phyloP scores from a whole-genome alignment of 169 alveolate genomes.

The Plasmodium knowlesi region DNA sequence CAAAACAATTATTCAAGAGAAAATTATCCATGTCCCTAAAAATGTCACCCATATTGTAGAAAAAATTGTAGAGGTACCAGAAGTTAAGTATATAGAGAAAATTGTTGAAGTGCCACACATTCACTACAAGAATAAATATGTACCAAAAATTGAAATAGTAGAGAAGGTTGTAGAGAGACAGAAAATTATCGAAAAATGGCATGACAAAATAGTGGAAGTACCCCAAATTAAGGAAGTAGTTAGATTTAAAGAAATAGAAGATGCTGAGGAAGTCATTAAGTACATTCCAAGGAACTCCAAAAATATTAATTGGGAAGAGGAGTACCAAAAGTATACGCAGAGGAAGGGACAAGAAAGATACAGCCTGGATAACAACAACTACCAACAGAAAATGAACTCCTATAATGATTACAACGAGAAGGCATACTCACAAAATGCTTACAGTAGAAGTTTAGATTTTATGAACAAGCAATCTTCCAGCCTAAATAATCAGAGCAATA shows the following conservation, averaged over 20 bases:
- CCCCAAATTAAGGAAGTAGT: slow-evolving; percentile 90
- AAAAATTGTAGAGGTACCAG: slow-evolving; percentile 90
- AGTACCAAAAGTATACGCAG: slow-evolving; percentile 68
- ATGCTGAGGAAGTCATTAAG: slow-evolving; percentile 89
- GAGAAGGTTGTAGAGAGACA: slow-evolving; percentile 89
- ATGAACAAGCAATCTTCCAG: slow-evolving; percentile 15
- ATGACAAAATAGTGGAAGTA: slow-evolving; percentile 88
- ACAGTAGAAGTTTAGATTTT: slow-evolving; percentile 26
- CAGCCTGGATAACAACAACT: slow-evolving; percentile 12
- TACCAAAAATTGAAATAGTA: slow-evolving; percentile 89
- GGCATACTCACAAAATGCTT: slow-evolving; percentile 54
- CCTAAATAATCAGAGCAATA: slow-evolving; percentile 23
- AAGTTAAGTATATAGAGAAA: slow-evolving; percentile 89
- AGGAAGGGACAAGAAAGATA: slow-evolving; percentile 2
- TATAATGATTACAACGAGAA: slow-evolving; percentile 58
- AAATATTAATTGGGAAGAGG: slow-evolving; percentile 87
- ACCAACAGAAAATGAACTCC: slow-evolving; percentile 30
- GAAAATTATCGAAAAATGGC: slow-evolving; percentile 88
- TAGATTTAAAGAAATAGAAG: slow-evolving; percentile 89
- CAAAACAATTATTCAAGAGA: slow-evolving; percentile 88
- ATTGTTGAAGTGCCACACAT: slow-evolving; percentile 90
- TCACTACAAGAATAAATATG: slow-evolving; percentile 87
- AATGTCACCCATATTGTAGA: slow-evolving; percentile 89
- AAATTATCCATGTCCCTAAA: slow-evolving; percentile 89
- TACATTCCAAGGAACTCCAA: slow-evolving; percentile 85